Evolutionary conservation across 805 yeast genomes (phyloP), one percentile per base, ranked within the genome.

Genomic region (Kuraishia piskuri): DNA sequence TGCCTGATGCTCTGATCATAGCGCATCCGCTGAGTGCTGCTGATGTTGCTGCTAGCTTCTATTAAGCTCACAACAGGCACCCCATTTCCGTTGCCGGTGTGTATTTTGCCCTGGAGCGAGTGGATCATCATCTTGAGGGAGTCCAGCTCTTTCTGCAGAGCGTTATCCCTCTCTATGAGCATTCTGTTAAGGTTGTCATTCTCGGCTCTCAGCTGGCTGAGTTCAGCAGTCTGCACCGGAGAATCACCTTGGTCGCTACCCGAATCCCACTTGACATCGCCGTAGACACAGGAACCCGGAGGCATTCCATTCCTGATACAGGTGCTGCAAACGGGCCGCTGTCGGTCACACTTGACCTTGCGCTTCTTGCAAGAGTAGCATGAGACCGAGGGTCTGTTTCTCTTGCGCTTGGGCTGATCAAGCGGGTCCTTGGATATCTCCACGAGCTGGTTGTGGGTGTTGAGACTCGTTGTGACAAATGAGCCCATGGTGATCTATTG

Each of bases 341-440:
- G 52, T 23, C 71, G 58, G 54, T 70, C 73, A 58, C 75, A 70
- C 55, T 76, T 77, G 49, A 75, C 75, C 59, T 78, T 78, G 49
- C 77, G 65, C 58, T 68, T 71, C 21, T 78, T 68, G 55, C 82
- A 78, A 47, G 71, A 69, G 24, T 71, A 72, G 58, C 83, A 78
- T 0, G 77, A 76, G 7, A 78, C 57, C 0, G 77, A 69, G 54
- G 72, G 67, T 49, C 81, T 67, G 49, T 73, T 70, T 50, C 79
- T 65, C 57, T 68, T 73, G 36, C 22, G 54, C 52, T 57, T 55
- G 48, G 25, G 19, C 22, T 26, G 58, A 56, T 22, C 53, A 55
- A 19, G 46, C 52, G 49, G 48, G 37, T 36, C 55, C 50, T 19
- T 56, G 54, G 44, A 53, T 53, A 21, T 57, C 54, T 8, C 58